Evolutionary conservation across 1,284 basidiomycete species (phyloP).

Genomic region (Leccinum discolor): DNA sequence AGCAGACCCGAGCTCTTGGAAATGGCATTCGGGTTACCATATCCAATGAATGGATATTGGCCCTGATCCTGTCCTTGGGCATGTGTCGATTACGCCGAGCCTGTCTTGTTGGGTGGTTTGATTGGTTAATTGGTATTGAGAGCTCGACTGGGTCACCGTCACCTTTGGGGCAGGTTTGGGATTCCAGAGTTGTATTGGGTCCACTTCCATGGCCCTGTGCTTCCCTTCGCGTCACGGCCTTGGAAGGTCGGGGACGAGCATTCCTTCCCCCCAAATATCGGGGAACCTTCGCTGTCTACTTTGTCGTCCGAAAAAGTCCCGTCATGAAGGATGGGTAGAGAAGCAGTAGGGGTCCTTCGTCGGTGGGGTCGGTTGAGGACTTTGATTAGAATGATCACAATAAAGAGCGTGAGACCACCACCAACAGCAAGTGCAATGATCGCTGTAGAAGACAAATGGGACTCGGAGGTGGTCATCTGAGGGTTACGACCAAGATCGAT

Average conservation of each 20-base stretch:
- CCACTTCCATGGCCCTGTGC: conserved; percentile 55
- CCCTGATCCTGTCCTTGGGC: no score
- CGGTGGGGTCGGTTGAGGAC: conserved; percentile 49
- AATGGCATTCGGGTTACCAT: background rate
- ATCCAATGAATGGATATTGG: no score
- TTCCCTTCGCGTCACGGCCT: conserved; percentile 29
- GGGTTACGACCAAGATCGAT: conserved; percentile 2
- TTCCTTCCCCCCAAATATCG: conserved; percentile 75
- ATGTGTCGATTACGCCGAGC: no score
- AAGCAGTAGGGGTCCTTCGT: conserved; percentile 58
- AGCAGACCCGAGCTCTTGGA: conserved; percentile 25
- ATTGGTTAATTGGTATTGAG: conserved; percentile 13
- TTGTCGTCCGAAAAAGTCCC: conserved; percentile 47
- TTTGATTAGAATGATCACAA: conserved; percentile 51
- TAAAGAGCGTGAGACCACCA: conserved; percentile 53
- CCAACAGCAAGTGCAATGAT: conserved; percentile 63
- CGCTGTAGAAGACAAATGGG: conserved; percentile 36
- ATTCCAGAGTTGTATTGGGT: conserved; percentile 57
- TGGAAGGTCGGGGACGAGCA: conserved; percentile 48
- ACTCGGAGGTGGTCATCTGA: conserved; percentile 16
- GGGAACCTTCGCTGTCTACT: conserved; percentile 56
- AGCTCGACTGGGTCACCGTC: conserved; percentile 27
- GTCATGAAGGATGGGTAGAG: conserved; percentile 68
- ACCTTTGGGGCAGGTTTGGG: conserved; percentile 31
- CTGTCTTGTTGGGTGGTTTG: no score